Evolutionary conservation across 2,329 filamentous ascomycete species (phyloP).

Genomic region (Apiospora pterosperma): DNA sequence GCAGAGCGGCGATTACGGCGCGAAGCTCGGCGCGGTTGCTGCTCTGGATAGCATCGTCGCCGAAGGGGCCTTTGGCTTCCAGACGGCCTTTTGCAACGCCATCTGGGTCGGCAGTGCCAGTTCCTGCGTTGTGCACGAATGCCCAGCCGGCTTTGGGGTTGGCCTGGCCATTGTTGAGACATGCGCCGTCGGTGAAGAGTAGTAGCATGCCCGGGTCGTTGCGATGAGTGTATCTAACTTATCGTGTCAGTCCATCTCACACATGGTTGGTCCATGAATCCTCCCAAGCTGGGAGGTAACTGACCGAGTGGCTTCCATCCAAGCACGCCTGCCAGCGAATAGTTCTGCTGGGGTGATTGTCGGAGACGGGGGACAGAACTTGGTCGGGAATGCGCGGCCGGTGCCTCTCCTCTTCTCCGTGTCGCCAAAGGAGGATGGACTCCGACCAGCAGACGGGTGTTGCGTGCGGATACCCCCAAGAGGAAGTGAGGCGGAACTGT

Average conservation of each 20-base stretch:
- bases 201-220: constrained; percentile 29
- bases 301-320: not conserved
- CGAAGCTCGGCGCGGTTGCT: constrained; percentile 55
- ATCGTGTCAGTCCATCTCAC: not conserved
- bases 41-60: constrained; percentile 33
- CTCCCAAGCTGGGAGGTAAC: not conserved
- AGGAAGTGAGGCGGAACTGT: not conserved
- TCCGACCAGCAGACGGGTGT: not conserved
- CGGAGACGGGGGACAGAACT: constrained; percentile 24
- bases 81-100: constrained; percentile 28
- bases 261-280: not conserved
- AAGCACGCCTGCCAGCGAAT: constrained; percentile 16
- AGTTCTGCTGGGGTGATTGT: constrained; percentile 20
- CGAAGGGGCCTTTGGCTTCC: constrained; percentile 40
- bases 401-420: constrained; percentile 22
- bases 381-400: constrained; percentile 28
- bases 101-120: constrained; percentile 9
- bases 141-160: constrained; percentile 38
- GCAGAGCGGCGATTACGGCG: constrained; percentile 47
- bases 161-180: constrained; percentile 36
- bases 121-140: constrained; percentile 21
- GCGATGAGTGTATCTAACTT: constrained; percentile 23
- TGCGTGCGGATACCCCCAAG: not conserved
- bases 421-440: not conserved
- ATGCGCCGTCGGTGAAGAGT: constrained; percentile 44